Conservation (phyloP, 2,329 filamentous ascomycete genomes). For the Cercospora nicotianae region DNA sequence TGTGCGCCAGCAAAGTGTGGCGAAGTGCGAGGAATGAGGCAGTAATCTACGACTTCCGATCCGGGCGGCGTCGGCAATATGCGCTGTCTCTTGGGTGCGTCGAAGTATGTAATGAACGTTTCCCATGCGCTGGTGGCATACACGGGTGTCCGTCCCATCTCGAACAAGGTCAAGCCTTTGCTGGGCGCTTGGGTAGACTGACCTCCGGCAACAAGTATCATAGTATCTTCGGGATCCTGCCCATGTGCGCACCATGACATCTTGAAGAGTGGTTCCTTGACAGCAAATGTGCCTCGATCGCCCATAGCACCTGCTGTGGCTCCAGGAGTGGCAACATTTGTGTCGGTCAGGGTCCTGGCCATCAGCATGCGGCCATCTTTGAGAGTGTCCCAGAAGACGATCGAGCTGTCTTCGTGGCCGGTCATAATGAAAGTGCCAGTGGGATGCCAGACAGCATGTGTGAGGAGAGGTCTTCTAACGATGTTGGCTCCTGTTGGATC, state of each 20-base stretch:
- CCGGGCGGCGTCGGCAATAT: slow-evolving; percentile 74
- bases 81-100: slow-evolving; percentile 69
- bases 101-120: slow-evolving; percentile 73
- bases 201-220: slow-evolving; percentile 81
- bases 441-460: slow-evolving; percentile 89
- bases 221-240: slow-evolving; percentile 88
- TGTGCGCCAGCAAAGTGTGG: slow-evolving; percentile 86
- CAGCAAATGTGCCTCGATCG: slow-evolving; percentile 52
- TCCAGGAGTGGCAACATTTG: slow-evolving; percentile 67
- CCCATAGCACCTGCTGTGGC: slow-evolving; percentile 29
- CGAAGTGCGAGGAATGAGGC: slow-evolving; percentile 75
- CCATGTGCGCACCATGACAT: slow-evolving; percentile 89
- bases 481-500: slow-evolving; percentile 64
- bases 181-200: slow-evolving; percentile 64
- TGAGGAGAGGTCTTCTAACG: slow-evolving; percentile 69
- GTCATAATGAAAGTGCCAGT: slow-evolving; percentile 87
- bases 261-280: slow-evolving; percentile 73
- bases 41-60: slow-evolving; percentile 75
- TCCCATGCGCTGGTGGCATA: slow-evolving; percentile 94
- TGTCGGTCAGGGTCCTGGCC: slow-evolving; percentile 75
- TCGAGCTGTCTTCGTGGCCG: slow-evolving; percentile 82
- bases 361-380: slow-evolving; percentile 83
- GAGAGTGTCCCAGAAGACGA: slow-evolving; percentile 82
- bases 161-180: slow-evolving; percentile 83
- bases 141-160: slow-evolving; percentile 82